Evolutionary conservation across 345 rosid genomes (phyloP).

Genomic region (Arabis hirsuta): DNA sequence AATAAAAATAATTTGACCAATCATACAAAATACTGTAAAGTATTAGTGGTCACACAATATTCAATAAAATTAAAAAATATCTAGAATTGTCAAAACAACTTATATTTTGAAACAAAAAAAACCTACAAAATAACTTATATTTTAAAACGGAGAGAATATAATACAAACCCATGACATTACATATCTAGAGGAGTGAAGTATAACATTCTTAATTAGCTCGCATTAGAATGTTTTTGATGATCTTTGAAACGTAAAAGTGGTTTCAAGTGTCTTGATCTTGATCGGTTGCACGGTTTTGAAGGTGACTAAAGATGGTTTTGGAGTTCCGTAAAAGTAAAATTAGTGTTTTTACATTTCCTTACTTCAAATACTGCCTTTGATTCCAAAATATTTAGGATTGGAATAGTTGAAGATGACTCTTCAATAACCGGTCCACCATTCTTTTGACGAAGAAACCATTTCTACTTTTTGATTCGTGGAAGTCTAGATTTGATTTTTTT

Average conservation of each 20-base stretch:
- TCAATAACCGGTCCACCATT: background rate
- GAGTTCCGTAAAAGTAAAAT: background rate
- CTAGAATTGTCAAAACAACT: no score
- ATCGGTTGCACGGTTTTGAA: background rate
- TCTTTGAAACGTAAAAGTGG: background rate
- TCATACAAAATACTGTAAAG: no score
- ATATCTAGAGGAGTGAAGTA: constrained; percentile 8
- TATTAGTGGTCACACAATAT: no score
- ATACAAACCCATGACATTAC: background rate
- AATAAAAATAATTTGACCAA: no score
- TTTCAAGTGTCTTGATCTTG: constrained; percentile 3
- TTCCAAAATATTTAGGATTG: no score
- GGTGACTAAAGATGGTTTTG: background rate
- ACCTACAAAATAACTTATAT: no score
- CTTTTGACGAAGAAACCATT: no score
- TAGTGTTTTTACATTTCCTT: background rate
- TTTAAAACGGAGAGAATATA: background rate
- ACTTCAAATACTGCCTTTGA: background rate
- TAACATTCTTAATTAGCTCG: background rate
- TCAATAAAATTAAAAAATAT: no score
- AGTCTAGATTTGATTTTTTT: no score
- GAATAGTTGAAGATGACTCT: background rate
- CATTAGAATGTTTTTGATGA: background rate
- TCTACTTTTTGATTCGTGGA: no score
- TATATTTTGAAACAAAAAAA: no score